Percentiles rank a stretch among this genome's conserved stretches.
These are phyloP conservation scores for Psilocybe tampanensis DNA, from an alignment of 768 basidiomycete species.

Conservation along the genomic window DNA sequence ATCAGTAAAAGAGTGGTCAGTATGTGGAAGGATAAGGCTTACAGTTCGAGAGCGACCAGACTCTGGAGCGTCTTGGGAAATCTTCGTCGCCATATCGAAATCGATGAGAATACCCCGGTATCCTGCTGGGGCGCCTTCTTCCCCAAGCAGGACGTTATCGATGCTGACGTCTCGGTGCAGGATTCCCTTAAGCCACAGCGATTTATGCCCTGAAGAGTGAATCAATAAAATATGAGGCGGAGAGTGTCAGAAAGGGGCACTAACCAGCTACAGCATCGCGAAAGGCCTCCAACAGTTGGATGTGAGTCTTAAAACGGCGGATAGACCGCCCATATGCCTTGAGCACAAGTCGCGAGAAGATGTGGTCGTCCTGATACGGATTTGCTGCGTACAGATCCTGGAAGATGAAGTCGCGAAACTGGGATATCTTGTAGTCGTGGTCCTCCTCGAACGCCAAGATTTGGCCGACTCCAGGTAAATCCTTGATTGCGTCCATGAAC, in stretches of 20 bases:
- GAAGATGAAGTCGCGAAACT: neutral
- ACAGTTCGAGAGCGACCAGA: neutral
- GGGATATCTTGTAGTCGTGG: neutral
- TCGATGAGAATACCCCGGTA: slow-evolving; percentile 1
- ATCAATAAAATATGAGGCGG: neutral
- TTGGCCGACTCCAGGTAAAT: slow-evolving; percentile 1
- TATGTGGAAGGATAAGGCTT: neutral
- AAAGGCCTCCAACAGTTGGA: neutral
- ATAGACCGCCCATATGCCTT: neutral
- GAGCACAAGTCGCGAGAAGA: slow-evolving; percentile 3
- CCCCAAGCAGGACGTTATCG: slow-evolving; percentile 5
- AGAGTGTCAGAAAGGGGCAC: neutral
- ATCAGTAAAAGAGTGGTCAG: neutral
- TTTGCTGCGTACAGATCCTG: neutral
- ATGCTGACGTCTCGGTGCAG: slow-evolving; percentile 9
- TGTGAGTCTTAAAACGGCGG: neutral
- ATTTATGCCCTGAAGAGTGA: neutral
- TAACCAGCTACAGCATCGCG: slow-evolving; percentile 6
- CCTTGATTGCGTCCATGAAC: neutral
- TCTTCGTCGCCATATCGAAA: slow-evolving; percentile 4
- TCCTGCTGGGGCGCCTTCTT: neutral
- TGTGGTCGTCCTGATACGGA: neutral
- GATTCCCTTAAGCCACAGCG: neutral
- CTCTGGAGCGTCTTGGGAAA: neutral
- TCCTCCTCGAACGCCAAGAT: slow-evolving; percentile 1